These are phyloP conservation scores for Tylopilus sp. DNA, from an alignment of 1,284 basidiomycete species.

Conservation along the genomic window DNA sequence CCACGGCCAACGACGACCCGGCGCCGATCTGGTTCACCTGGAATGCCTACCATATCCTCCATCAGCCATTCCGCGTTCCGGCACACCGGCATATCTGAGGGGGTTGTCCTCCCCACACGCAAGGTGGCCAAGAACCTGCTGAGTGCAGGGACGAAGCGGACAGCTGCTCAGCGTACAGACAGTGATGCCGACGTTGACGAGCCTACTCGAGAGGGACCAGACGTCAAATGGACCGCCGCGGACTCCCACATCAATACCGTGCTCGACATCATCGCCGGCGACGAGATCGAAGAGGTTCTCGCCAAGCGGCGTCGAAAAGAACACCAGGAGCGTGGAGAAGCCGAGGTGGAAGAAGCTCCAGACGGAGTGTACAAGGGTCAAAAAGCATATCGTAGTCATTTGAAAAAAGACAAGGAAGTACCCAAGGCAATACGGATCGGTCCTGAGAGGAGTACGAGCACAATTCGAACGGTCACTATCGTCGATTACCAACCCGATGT, in stretches of 20 bases:
- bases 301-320: slow-evolving; percentile 57
- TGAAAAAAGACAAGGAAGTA: slow-evolving; percentile 76
- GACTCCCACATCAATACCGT: slow-evolving; percentile 66
- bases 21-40: slow-evolving; percentile 53
- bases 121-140: slow-evolving; percentile 66
- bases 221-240: slow-evolving; percentile 72
- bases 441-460: slow-evolving; percentile 76
- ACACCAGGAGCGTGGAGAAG: slow-evolving; percentile 48
- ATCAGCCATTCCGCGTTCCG: slow-evolving; percentile 32
- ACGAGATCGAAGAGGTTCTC: slow-evolving; percentile 71
- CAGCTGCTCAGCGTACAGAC: slow-evolving; percentile 51
- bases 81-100: slow-evolving; percentile 46
- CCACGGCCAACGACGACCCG: slow-evolving; percentile 66
- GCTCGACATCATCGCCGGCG: slow-evolving; percentile 70
- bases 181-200: slow-evolving; percentile 44
- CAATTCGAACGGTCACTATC: slow-evolving; percentile 92
- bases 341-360: slow-evolving; percentile 60
- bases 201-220: slow-evolving; percentile 56
- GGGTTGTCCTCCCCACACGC: slow-evolving; percentile 68
- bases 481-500: slow-evolving; percentile 98
- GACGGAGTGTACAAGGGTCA: slow-evolving; percentile 90
- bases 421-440: slow-evolving; percentile 89
- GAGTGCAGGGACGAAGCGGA: slow-evolving; percentile 81
- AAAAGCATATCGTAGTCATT: slow-evolving; percentile 74
- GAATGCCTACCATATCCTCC: slow-evolving; percentile 22